Conservation (phyloP, 2,329 filamentous ascomycete genomes). For the Herpotrichia juniperi region DNA sequence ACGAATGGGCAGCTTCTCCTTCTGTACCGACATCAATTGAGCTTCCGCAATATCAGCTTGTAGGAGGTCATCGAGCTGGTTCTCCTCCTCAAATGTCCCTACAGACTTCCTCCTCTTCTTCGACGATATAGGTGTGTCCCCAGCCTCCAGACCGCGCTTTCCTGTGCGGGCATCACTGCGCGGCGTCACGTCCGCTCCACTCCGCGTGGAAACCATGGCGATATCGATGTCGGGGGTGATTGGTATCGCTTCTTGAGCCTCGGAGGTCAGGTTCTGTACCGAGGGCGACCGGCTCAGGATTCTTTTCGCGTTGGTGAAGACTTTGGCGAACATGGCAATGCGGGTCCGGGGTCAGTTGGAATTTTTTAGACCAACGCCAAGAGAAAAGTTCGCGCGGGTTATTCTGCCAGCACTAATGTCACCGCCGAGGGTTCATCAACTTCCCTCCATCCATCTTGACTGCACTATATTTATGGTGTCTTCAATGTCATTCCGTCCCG, state of each 20-base stretch:
- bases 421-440: conserved; percentile 3
- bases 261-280: conserved; percentile 25
- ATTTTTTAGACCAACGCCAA: conserved; percentile 26
- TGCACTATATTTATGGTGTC: background rate
- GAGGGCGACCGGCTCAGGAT: conserved; percentile 40
- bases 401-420: conserved; percentile 12
- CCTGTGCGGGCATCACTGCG: conserved; percentile 8
- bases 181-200: conserved; percentile 20
- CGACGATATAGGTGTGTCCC: conserved; percentile 34
- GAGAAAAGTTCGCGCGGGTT: conserved; percentile 26
- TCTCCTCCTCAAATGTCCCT: conserved; percentile 17
- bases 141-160: conserved; percentile 37
- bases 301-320: conserved; percentile 36
- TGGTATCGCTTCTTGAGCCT: conserved; percentile 17
- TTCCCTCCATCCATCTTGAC: background rate
- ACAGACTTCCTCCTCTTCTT: conserved; percentile 34
- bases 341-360: conserved; percentile 12
- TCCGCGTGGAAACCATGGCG: conserved; percentile 44
- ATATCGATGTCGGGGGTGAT: conserved; percentile 16
- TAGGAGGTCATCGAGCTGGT: too few species aligned
- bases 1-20: conserved; percentile 20
- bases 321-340: conserved; percentile 38
- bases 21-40: too few species aligned
- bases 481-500: conserved; percentile 27
- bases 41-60: too few species aligned